A percentile compares a stretch with the other conserved stretches of the same genome.
Conservation (phyloP, 2,329 filamentous ascomycete genomes). For the Neonectria hederae region DNA sequence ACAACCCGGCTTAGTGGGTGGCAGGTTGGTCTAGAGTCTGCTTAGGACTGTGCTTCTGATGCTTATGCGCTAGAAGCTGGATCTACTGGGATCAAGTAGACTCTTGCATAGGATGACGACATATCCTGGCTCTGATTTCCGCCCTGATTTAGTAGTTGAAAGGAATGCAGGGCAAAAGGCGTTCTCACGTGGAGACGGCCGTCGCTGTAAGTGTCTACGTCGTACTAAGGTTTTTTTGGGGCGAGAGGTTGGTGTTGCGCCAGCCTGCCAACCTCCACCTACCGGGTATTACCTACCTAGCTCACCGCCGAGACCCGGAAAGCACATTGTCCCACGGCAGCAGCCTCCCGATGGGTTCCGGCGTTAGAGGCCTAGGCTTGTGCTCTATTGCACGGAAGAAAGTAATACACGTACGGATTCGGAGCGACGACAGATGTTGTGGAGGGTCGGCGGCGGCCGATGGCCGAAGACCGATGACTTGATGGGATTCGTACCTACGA, state of each 20-base stretch:
- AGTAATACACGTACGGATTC: neutral
- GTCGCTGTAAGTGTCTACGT: constrained; percentile 7
- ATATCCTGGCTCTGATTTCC: neutral
- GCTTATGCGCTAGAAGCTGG: constrained; percentile 10
- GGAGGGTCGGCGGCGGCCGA: constrained; percentile 3
- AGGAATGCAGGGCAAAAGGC: neutral
- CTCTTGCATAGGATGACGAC: neutral
- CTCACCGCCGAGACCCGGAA: constrained; percentile 24
- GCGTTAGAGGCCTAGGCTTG: neutral
- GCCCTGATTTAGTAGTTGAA: neutral
- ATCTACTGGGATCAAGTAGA: constrained; percentile 1
- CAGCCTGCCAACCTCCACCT: constrained; percentile 3
- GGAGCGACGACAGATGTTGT: neutral
- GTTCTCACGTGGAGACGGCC: constrained; percentile 11
- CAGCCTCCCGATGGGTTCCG: neutral
- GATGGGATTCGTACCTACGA: neutral
- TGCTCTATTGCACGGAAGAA: neutral
- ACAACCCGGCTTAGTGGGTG: neutral
- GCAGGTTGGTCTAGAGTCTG: neutral
- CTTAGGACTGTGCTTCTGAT: constrained; percentile 1
- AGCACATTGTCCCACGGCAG: neutral
- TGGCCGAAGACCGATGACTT: constrained; percentile 11
- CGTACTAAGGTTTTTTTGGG: neutral
- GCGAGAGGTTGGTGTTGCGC: constrained; percentile 6
- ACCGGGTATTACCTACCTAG: neutral